These are phyloP conservation scores for Globisporangium apiculatum DNA, from an alignment of 352 stramenopile species.

Conservation along the genomic window DNA sequence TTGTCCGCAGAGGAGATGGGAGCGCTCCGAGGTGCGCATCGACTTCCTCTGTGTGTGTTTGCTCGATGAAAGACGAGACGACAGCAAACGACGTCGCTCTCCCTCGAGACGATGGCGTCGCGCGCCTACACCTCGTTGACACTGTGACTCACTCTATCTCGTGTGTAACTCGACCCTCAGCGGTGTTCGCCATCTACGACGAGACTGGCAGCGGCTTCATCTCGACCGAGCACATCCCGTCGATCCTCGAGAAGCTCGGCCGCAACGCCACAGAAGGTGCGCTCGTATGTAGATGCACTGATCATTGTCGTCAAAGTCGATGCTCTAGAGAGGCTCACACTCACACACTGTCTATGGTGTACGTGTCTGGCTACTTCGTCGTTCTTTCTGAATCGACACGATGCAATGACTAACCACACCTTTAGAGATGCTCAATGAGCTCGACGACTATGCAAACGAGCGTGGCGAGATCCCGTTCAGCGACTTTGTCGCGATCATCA, in stretches of 20 bases:
- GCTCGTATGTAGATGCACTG: background rate
- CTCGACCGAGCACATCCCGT: slow-evolving; percentile 53
- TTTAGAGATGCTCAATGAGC: slow-evolving; percentile 59
- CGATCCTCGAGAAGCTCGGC: slow-evolving; percentile 71
- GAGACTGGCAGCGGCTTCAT: slow-evolving; percentile 52
- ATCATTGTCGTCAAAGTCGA: background rate
- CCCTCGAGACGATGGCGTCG: too few relatives aligned
- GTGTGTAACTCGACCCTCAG: slow-evolving; percentile 13
- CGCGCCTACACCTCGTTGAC: too few relatives aligned
- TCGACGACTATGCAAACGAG: slow-evolving; percentile 51
- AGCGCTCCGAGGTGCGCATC: slow-evolving; percentile 45
- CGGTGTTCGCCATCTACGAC: slow-evolving; percentile 78
- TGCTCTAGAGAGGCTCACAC: too few relatives aligned
- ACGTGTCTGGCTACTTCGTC: background rate
- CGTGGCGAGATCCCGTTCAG: slow-evolving; percentile 49
- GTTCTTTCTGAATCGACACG: background rate
- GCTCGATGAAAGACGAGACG: background rate
- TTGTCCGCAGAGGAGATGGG: slow-evolving; percentile 69
- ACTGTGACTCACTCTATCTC: background rate
- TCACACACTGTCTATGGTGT: too few relatives aligned
- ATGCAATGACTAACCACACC: background rate
- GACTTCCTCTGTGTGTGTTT: background rate
- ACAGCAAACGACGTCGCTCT: background rate
- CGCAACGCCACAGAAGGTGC: slow-evolving; percentile 62
- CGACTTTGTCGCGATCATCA: slow-evolving; percentile 59